Evolutionary conservation across 2,329 filamentous ascomycete species (phyloP).

Genomic region (Botrytis byssoidea): DNA sequence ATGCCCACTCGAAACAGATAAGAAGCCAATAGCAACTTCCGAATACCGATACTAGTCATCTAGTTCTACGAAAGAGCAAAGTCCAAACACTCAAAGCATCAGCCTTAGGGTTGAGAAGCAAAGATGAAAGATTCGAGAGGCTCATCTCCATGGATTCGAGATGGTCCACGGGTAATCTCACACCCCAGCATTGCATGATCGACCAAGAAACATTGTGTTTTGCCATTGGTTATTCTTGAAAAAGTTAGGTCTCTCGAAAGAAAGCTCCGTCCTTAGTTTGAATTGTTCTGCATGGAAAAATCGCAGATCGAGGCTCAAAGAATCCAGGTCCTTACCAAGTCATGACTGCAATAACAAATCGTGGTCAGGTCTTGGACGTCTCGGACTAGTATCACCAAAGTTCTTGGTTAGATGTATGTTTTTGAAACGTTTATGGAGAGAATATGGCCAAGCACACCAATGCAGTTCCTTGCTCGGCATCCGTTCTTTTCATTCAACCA

Average conservation of each 20-base stretch:
- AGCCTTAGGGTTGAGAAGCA: constrained; percentile 14
- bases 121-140: constrained; percentile 15
- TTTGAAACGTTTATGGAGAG: constrained; percentile 26
- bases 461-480: constrained; percentile 29
- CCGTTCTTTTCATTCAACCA: constrained; percentile 29
- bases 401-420: constrained; percentile 23
- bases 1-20: constrained; percentile 5
- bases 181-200: constrained; percentile 7
- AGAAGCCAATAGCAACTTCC: neutral
- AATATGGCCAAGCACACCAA: neutral
- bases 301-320: neutral
- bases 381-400: constrained; percentile 29
- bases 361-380: constrained; percentile 22
- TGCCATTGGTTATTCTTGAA: constrained; percentile 8
- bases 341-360: neutral
- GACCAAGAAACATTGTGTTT: constrained; percentile 1
- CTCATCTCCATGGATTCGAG: neutral
- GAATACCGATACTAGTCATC: neutral
- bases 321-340: neutral
- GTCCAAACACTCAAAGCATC: constrained; percentile 16
- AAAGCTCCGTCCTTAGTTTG: neutral
- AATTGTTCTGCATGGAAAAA: neutral
- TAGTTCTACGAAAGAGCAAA: neutral
- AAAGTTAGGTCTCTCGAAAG: neutral
- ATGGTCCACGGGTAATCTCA: neutral